Percentiles rank a stretch among this genome's conserved stretches.
Conservation (phyloP, 2,329 filamentous ascomycete genomes). For the Fusarium temperatum region DNA sequence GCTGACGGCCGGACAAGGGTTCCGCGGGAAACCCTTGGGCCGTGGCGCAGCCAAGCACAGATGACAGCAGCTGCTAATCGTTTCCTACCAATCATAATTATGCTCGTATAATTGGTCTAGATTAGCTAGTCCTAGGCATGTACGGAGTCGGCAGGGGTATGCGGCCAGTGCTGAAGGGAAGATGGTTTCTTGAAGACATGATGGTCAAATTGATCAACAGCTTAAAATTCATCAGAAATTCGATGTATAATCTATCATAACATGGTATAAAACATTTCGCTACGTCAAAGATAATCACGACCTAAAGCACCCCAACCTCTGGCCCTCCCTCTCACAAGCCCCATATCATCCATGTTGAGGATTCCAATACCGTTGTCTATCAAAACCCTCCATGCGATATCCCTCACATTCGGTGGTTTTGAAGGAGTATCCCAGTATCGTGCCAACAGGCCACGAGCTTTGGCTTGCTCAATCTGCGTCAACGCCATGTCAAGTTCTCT, state of each 20-base stretch:
- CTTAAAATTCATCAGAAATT: background rate
- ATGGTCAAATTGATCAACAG: background rate
- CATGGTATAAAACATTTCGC: background rate
- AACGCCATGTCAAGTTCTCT: background rate
- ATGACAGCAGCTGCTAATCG: background rate
- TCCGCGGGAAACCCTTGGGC: background rate
- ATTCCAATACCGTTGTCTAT: slow-evolving; percentile 2
- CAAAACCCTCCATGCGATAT: slow-evolving; percentile 10
- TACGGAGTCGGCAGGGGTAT: background rate
- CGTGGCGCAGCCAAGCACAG: background rate
- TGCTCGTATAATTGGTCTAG: background rate
- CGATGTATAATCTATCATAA: background rate
- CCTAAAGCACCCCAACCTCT: slow-evolving; percentile 10
- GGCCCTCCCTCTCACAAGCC: slow-evolving; percentile 9
- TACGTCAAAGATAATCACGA: background rate
- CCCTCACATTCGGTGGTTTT: slow-evolving; percentile 11
- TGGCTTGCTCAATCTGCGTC: slow-evolving; percentile 10
- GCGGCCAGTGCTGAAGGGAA: background rate
- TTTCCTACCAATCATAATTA: background rate
- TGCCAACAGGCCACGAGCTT: slow-evolving; percentile 5
- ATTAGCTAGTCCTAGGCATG: background rate
- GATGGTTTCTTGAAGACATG: background rate
- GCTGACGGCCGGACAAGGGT: background rate
- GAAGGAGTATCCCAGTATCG: slow-evolving; percentile 11
- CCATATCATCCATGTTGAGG: slow-evolving; percentile 18